These are phyloP conservation scores for Colletotrichum liriopes DNA, from an alignment of 2,329 filamentous ascomycete species.

Conservation along the genomic window DNA sequence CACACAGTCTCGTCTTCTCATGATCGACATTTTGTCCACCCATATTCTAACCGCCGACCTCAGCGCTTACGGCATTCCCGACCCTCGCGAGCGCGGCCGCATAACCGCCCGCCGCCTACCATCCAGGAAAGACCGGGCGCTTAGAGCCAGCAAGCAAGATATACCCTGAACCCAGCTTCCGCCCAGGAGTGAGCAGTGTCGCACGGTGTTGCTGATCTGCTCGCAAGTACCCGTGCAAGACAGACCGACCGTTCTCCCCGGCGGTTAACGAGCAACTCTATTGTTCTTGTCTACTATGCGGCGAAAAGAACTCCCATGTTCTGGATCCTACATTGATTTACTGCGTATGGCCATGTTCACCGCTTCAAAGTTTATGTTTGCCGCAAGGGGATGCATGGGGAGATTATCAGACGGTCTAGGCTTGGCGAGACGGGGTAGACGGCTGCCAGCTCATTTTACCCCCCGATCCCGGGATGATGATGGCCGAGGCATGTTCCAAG, in stretches of 20 bases:
- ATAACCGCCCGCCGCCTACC: slow-evolving; percentile 7
- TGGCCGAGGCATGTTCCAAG: slow-evolving; percentile 5
- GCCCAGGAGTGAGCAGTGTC: background rate
- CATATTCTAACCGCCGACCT: background rate
- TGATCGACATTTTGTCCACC: background rate
- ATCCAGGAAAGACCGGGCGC: background rate
- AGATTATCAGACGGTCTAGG: slow-evolving; percentile 29
- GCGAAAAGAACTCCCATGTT: background rate
- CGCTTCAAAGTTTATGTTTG: background rate
- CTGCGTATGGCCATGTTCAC: background rate
- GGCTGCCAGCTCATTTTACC: slow-evolving; percentile 10
- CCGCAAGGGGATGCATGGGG: background rate
- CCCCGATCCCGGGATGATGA: slow-evolving; percentile 6
- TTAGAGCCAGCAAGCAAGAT: background rate
- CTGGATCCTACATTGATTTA: background rate
- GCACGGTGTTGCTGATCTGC: background rate
- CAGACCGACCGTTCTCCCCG: too few species aligned
- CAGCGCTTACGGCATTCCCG: slow-evolving; percentile 1
- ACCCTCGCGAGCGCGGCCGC: background rate
- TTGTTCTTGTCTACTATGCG: background rate
- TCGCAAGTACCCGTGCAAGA: background rate
- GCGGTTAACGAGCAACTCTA: background rate
- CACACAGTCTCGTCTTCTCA: background rate
- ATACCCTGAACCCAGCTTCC: background rate
- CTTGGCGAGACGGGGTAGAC: background rate